phyloP scores from a whole-genome alignment of 495 filamentous ascomycete species.

The Neurospora sublineolata region DNA sequence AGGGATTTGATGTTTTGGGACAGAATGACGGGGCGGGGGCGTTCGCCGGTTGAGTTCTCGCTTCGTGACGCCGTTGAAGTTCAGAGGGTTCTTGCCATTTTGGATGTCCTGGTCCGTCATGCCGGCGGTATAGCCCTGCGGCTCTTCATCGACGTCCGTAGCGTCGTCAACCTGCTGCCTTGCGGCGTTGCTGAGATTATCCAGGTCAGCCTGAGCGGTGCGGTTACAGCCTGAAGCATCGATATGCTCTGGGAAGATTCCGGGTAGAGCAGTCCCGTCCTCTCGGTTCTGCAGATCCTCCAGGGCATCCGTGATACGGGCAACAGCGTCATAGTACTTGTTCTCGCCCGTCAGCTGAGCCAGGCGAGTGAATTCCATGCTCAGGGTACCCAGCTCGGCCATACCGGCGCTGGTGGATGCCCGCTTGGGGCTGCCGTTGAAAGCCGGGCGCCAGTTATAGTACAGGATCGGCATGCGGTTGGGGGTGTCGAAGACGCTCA shows the following conservation, averaged over 20 bases:
- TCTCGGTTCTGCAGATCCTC: conserved; percentile 57
- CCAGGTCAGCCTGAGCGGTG: conserved; percentile 20
- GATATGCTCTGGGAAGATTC: conserved; percentile 71
- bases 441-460: conserved; percentile 70
- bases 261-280: conserved; percentile 57
- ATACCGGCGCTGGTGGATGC: conserved; percentile 53
- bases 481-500: conserved; percentile 89
- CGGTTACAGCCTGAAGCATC: conserved; percentile 57
- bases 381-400: conserved; percentile 81
- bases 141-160: neutral
- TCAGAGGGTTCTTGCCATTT: neutral
- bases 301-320: conserved; percentile 79
- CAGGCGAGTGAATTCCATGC: conserved; percentile 90
- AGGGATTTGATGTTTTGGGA: neutral
- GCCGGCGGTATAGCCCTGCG: conserved; percentile 3
- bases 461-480: conserved; percentile 89
- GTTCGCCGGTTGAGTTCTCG: neutral
- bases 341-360: conserved; percentile 79
- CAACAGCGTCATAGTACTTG: conserved; percentile 91
- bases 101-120: neutral
- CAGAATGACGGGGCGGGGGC: neutral
- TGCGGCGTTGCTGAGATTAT: conserved; percentile 8
- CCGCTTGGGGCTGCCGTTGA: conserved; percentile 51
- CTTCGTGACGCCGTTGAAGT: neutral
- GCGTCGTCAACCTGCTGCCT: conserved; percentile 14